These are phyloP conservation scores for Nematodospora anomalae DNA, from an alignment of 1,139 yeast genomes.

Conservation along the genomic window DNA sequence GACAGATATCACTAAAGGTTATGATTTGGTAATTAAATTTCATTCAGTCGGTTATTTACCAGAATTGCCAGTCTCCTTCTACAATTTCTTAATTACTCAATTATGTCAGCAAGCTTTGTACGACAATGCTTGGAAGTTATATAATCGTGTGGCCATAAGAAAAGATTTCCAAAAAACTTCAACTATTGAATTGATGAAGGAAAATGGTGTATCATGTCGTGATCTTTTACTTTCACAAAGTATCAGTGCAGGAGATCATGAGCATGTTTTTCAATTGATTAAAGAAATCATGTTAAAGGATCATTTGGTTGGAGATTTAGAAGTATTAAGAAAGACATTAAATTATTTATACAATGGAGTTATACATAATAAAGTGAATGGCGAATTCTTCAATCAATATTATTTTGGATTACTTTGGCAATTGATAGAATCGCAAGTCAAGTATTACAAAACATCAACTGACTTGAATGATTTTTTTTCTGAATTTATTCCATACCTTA, in stretches of 20 bases:
- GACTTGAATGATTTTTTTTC: conserved; percentile 34
- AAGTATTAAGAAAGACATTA: conserved; percentile 31
- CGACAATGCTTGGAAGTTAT: conserved; percentile 32
- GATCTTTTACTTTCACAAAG: conserved; percentile 33
- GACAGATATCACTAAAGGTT: conserved; percentile 25
- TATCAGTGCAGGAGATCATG: conserved; percentile 38
- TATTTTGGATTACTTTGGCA: conserved; percentile 37
- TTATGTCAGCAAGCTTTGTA: conserved; percentile 21
- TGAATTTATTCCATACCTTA: conserved; percentile 27
- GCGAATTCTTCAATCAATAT: conserved; percentile 24
- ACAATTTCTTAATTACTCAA: conserved; percentile 32
- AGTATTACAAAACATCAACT: conserved; percentile 23
- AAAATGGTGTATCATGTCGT: conserved; percentile 24
- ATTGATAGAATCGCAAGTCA: conserved; percentile 36
- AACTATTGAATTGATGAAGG: conserved; percentile 13
- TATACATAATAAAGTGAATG: conserved; percentile 19
- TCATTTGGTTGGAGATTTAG: conserved; percentile 33
- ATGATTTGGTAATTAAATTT: conserved; percentile 30
- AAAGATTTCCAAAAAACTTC: conserved; percentile 32
- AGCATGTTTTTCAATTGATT: conserved; percentile 36
- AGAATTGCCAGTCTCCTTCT: conserved; percentile 33
- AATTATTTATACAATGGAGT: conserved; percentile 36
- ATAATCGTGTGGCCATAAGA: conserved; percentile 38
- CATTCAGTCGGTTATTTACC: conserved; percentile 37
- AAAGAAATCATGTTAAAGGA: conserved; percentile 39